Evolutionary conservation across 768 basidiomycete genomes (phyloP).

Genomic region (Lyophyllum decastes): DNA sequence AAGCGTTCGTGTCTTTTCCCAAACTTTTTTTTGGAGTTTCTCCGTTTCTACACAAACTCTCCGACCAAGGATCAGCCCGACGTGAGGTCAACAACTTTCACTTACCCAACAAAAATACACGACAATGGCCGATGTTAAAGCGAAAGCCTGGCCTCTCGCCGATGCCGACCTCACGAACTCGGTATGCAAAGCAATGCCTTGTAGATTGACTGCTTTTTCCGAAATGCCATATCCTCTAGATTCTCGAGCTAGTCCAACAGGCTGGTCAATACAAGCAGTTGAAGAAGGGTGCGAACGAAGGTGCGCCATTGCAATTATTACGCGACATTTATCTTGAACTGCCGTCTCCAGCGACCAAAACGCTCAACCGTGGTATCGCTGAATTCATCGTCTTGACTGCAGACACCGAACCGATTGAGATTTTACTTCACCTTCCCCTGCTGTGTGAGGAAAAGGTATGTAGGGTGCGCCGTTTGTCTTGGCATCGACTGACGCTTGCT

Average conservation of each 20-base stretch:
- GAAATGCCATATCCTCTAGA: slow-evolving; percentile 45
- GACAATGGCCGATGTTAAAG: slow-evolving; percentile 65
- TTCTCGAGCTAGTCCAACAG: slow-evolving; percentile 94
- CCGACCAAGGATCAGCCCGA: slow-evolving; percentile 83
- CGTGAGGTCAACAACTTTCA: slow-evolving; percentile 69
- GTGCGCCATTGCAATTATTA: slow-evolving; percentile 38
- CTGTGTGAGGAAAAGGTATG: slow-evolving; percentile 96
- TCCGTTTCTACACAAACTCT: slow-evolving; percentile 16
- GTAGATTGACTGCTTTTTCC: not conserved
- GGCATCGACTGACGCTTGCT: slow-evolving; percentile 2
- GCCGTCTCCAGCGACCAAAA: slow-evolving; percentile 80
- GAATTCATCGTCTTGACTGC: slow-evolving; percentile 97
- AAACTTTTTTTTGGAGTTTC: slow-evolving; percentile 6
- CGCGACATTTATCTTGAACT: slow-evolving; percentile 7
- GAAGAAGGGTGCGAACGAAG: slow-evolving; percentile 99
- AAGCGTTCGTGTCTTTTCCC: not conserved
- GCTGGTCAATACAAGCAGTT: slow-evolving; percentile 97
- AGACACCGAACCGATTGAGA: slow-evolving; percentile 97
- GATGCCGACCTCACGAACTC: slow-evolving; percentile 87
- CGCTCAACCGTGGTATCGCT: slow-evolving; percentile 94
- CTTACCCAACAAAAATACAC: slow-evolving; percentile 10
- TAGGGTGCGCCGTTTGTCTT: not conserved
- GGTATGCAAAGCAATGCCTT: slow-evolving; percentile 43
- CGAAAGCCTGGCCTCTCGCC: slow-evolving; percentile 90
- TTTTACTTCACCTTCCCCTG: slow-evolving; percentile 93